Conservation (phyloP, 2,329 filamentous ascomycete species). For the Neodidymelliopsis sp. region DNA sequence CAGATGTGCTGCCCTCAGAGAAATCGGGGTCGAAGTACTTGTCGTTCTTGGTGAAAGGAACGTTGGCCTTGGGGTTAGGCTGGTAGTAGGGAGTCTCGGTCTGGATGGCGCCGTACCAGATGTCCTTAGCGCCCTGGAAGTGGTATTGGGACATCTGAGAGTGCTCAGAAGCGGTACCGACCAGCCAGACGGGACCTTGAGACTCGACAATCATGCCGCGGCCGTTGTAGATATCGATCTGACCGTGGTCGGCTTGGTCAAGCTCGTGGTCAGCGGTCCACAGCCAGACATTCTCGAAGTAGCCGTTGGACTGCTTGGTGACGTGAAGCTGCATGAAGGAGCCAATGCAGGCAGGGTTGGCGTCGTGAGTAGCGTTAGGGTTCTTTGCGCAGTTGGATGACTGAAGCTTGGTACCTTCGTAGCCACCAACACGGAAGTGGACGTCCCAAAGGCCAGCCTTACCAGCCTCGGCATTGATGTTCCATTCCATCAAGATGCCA, state of each 20-base stretch:
- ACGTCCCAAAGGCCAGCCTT: constrained; percentile 89
- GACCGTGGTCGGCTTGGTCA: constrained; percentile 73
- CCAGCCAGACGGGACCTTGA: constrained; percentile 78
- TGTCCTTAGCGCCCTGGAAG: constrained; percentile 64
- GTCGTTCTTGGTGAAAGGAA: constrained; percentile 61
- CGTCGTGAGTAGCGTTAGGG: constrained; percentile 66
- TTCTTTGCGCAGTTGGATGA: constrained; percentile 81
- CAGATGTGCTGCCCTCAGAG: constrained; percentile 45
- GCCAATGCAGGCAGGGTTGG: constrained; percentile 74
- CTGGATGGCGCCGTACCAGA: constrained; percentile 71
- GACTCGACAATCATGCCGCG: constrained; percentile 83
- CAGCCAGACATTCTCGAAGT: constrained; percentile 89
- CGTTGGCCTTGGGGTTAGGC: constrained; percentile 66
- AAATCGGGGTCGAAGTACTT: constrained; percentile 56
- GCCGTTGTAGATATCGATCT: constrained; percentile 87
- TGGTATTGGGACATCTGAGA: constrained; percentile 75
- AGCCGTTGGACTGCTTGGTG: constrained; percentile 67
- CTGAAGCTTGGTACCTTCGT: constrained; percentile 82
- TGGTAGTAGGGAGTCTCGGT: constrained; percentile 78
- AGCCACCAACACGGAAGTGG: constrained; percentile 92
- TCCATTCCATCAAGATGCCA: constrained; percentile 92
- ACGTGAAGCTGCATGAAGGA: constrained; percentile 71
- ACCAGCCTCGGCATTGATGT: constrained; percentile 73
- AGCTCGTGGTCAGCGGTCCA: constrained; percentile 93
- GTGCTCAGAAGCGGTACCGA: constrained; percentile 72